Percentiles rank a stretch among this genome's conserved stretches.
Evolutionary conservation across 495 filamentous ascomycete genomes (phyloP).

Genomic region (Barbatosphaeria neglecta): DNA sequence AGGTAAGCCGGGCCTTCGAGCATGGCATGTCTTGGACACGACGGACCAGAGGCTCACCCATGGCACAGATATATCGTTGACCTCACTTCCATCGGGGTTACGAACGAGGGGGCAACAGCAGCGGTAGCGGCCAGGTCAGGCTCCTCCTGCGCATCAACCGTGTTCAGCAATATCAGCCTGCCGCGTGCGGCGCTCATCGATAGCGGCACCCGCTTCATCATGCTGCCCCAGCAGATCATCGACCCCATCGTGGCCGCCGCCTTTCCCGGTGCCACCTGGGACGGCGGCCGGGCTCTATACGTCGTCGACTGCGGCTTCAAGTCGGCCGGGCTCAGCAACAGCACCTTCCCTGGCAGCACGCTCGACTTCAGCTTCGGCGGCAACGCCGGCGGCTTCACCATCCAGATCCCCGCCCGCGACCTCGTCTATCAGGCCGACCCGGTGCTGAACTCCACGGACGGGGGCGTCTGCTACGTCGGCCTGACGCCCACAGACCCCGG

Average conservation of each 20-base stretch:
- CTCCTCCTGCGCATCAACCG: constrained; percentile 13
- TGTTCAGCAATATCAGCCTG: constrained; percentile 29
- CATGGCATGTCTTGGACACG: no score
- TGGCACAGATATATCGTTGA: constrained; percentile 16
- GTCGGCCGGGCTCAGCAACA: constrained; percentile 34
- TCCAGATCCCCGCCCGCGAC: constrained; percentile 59
- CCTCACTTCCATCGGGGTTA: constrained; percentile 37
- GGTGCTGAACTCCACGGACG: constrained; percentile 10
- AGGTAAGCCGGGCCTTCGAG: no score
- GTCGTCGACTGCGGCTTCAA: constrained; percentile 38
- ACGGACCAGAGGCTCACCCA: background rate
- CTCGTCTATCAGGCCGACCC: constrained; percentile 47
- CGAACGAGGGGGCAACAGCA: constrained; percentile 26
- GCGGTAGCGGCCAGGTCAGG: constrained; percentile 7
- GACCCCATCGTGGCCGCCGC: constrained; percentile 41
- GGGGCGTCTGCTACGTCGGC: constrained; percentile 29
- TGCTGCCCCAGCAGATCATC: constrained; percentile 54
- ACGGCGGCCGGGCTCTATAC: constrained; percentile 31
- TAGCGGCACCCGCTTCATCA: constrained; percentile 69
- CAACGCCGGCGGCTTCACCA: constrained; percentile 46
- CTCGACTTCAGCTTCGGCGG: constrained; percentile 53
- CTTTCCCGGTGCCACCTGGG: constrained; percentile 40
- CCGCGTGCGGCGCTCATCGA: constrained; percentile 56
- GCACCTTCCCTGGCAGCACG: no score
- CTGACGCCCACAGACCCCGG: constrained; percentile 5